Conservation (phyloP, 768 basidiomycete species). For the Mycena leptocephala region DNA sequence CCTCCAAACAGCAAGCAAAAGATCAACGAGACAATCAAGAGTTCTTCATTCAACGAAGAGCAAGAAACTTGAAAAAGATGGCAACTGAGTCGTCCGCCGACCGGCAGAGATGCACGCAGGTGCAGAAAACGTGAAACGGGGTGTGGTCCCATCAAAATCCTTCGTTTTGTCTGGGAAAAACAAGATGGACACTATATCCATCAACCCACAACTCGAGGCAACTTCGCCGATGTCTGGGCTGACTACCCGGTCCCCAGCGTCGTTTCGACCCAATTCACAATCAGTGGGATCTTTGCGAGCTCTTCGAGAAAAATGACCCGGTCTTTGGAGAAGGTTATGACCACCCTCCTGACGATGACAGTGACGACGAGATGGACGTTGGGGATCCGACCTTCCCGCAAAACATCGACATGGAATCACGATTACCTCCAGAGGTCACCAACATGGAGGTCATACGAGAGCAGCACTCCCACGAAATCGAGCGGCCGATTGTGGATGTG, state of each 20-base stretch:
- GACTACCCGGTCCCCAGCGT: not conserved
- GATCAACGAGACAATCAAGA: not conserved
- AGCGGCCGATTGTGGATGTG: not conserved
- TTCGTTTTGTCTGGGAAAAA: not conserved
- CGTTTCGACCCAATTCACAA: not conserved
- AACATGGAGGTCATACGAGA: not conserved
- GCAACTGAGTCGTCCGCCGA: not conserved
- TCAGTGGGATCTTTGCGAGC: conserved; percentile 6
- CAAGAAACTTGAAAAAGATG: not conserved
- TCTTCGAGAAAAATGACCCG: not conserved
- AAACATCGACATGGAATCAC: too few species aligned
- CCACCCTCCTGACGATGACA: not conserved
- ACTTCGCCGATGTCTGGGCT: not conserved
- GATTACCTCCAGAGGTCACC: too few species aligned
- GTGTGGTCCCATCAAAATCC: not conserved
- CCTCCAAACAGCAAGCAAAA: not conserved
- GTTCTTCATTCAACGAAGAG: not conserved
- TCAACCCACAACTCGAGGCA: not conserved
- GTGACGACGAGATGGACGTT: not conserved
- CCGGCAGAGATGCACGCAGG: not conserved
- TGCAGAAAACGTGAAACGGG: not conserved
- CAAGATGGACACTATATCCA: not conserved
- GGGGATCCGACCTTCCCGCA: not conserved
- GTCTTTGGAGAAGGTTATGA: not conserved
- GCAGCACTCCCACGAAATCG: not conserved